Evolutionary conservation across 2,329 filamentous ascomycete genomes (phyloP).

Genomic region (Metarhizium guizhouense): DNA sequence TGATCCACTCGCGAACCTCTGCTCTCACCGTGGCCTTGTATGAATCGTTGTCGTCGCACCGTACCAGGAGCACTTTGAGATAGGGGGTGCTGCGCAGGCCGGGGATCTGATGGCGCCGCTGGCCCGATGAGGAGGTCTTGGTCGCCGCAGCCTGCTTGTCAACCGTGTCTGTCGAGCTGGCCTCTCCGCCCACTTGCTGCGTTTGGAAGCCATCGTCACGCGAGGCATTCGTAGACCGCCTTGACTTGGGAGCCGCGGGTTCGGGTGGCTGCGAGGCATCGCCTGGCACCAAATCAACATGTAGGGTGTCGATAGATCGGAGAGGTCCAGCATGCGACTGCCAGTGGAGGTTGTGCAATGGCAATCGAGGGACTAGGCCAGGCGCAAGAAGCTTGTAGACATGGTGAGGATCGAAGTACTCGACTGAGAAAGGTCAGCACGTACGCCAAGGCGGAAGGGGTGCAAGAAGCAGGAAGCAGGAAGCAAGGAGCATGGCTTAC

Average conservation of each 20-base stretch:
- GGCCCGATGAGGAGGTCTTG: conserved; percentile 23
- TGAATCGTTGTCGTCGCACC: conserved; percentile 90
- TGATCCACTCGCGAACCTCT: conserved; percentile 85
- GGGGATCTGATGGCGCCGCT: conserved; percentile 84
- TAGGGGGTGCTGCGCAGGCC: conserved; percentile 89
- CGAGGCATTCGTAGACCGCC: conserved; percentile 24
- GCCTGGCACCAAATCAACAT: conserved; percentile 74
- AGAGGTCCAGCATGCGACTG: conserved; percentile 87
- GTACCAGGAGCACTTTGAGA: conserved; percentile 77
- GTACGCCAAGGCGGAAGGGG: neutral
- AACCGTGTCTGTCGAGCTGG: conserved; percentile 27
- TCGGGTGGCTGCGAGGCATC: conserved; percentile 35
- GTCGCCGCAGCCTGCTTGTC: conserved; percentile 25
- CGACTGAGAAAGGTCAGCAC: conserved; percentile 51
- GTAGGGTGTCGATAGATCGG: conserved; percentile 85
- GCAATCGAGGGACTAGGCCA: conserved; percentile 68
- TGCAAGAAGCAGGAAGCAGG: neutral
- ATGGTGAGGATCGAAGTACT: conserved; percentile 90
- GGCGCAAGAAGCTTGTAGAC: conserved; percentile 76
- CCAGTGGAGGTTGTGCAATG: conserved; percentile 90
- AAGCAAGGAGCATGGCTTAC: conserved; percentile 30
- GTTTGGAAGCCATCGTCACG: conserved; percentile 54
- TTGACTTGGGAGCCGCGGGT: conserved; percentile 19
- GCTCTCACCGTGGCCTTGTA: conserved; percentile 77
- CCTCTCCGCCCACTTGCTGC: conserved; percentile 37